Evolutionary conservation across 345 rosid genomes (phyloP), one percentile per base, ranked within the genome.

Genomic region (Corchorus capsularis): DNA sequence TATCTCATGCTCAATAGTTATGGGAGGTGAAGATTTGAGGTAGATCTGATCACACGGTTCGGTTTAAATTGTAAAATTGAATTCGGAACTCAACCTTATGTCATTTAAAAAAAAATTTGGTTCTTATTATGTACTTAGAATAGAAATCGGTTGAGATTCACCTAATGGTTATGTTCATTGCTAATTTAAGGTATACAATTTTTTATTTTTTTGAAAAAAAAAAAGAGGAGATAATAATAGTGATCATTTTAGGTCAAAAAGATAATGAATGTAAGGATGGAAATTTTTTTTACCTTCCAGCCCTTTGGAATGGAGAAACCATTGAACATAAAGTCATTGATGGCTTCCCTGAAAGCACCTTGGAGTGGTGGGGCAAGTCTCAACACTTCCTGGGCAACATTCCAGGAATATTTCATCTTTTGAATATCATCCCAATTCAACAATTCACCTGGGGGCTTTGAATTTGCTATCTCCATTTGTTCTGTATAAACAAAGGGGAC

Each of bases 391-490:
- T 75, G 53, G 7, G 80, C 80, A 14, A 77, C 80, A 7, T 71
- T 77, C 80, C 80, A 77, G 15, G 80, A 71, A 52, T 77, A 77
- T 39, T 71, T 77, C 80, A 77, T 77, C 65, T 70, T 71, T 54
- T 62, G 75, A 47, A 77, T 22, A 63, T 77, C 80, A 1, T 77
- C 80, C 80, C 80, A 71, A 12, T 52, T 63, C 35, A 77, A 19
- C 45, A 61, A 50, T 52, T 77, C 75, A 8, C 75, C 80, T 5
- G 75, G 54, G 39, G n/a, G 27, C 57, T 77, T 77, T 34, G 63
- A 20, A 17, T 53, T 71, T 57, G 63, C 71, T 15, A 77, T 77
- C 69, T 39, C 80, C 70, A 61, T 77, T 77, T 77, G 80, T 32
- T 77, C 88, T 85, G 77, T 45, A 5, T 8, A 45, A 8, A 9